Evolutionary conservation across 2,329 filamentous ascomycete genomes (phyloP).

Genomic region (Penicillium sp.): DNA sequence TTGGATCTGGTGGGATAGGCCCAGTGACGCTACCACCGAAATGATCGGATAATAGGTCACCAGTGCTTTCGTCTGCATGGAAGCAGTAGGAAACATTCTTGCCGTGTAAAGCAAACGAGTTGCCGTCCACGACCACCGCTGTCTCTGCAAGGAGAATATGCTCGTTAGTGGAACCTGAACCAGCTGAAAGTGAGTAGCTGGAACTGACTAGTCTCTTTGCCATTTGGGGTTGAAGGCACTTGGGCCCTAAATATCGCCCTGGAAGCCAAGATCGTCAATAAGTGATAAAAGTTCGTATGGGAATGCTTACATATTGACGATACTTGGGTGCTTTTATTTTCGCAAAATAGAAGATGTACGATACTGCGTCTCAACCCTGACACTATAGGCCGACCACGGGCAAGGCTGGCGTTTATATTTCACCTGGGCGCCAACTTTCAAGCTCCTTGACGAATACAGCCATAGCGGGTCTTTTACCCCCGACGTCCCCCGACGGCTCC

Average conservation of each 20-base stretch:
- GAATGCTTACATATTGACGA: background rate
- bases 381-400: background rate
- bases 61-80: slow-evolving; percentile 62
- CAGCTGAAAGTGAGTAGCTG: background rate
- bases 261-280: background rate
- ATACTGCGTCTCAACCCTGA: background rate
- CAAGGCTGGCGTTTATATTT: background rate
- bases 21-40: slow-evolving; percentile 65
- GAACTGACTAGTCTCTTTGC: background rate
- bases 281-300: background rate
- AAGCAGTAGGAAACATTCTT: slow-evolving; percentile 66
- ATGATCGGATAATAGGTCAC: slow-evolving; percentile 66
- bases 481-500: background rate
- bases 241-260: background rate
- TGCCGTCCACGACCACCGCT: slow-evolving; percentile 62
- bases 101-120: slow-evolving; percentile 63
- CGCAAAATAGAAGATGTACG: no score
- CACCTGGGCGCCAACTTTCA: background rate
- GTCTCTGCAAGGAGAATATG: slow-evolving; percentile 42
- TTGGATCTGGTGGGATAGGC: slow-evolving; percentile 53
- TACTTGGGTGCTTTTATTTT: background rate
- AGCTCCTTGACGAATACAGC: background rate
- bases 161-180: background rate
- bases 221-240: background rate
- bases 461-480: background rate